phyloP scores from a whole-genome alignment of 116 monocot genomes.

The Cymodocea nodosa region DNA sequence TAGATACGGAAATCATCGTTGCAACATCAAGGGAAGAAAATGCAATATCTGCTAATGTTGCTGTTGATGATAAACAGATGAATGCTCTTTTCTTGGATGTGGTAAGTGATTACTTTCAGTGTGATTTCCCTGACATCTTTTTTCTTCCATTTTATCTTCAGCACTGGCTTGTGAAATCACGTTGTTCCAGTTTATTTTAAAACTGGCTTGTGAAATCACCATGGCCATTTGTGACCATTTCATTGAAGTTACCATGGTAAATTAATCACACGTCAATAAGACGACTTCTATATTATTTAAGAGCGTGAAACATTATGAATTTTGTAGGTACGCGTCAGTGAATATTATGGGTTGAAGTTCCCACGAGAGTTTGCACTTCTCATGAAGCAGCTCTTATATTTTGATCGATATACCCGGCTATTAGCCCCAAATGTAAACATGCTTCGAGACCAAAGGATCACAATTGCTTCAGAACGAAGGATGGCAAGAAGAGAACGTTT shows the following conservation, averaged over 20 bases:
- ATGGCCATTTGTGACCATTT: no score
- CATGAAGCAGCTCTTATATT: constrained; percentile 87
- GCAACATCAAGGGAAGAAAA: constrained; percentile 52
- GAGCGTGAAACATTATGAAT: no score
- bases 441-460: constrained; percentile 82
- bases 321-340: constrained; percentile 74
- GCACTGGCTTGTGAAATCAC: no score
- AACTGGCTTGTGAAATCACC: no score
- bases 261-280: no score
- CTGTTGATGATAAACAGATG: constrained; percentile 82
- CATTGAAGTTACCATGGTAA: no score
- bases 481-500: constrained; percentile 14
- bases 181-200: no score
- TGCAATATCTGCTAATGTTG: constrained; percentile 68
- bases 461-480: constrained; percentile 38
- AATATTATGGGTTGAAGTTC: constrained; percentile 82
- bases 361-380: constrained; percentile 93
- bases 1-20: constrained; percentile 86
- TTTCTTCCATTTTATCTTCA: no score
- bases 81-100: constrained; percentile 89
- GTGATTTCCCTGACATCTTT: no score
- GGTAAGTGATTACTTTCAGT: constrained; percentile 21
- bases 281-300: no score
- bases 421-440: constrained; percentile 86
- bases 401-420: constrained; percentile 82